A percentile compares a stretch with the other conserved stretches of the same genome.
Evolutionary conservation across 1,284 basidiomycete genomes (phyloP).

Genomic region (Marasmius sp.): DNA sequence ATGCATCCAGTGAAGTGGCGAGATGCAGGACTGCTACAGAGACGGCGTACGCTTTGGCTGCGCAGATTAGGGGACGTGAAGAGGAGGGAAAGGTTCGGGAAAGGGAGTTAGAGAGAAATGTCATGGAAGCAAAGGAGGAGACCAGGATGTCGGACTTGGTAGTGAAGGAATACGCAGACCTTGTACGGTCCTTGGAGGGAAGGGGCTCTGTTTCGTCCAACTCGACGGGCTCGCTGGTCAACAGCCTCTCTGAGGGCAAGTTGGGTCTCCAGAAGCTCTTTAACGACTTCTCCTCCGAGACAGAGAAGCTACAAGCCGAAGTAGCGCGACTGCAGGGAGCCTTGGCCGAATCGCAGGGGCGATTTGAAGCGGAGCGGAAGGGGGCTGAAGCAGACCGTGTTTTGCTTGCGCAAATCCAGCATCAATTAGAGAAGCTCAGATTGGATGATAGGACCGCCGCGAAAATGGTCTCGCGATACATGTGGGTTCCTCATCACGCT

Average conservation of each 20-base stretch:
- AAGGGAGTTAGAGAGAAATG: conserved; percentile 41
- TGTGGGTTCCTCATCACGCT: conserved; percentile 48
- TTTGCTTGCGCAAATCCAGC: conserved; percentile 45
- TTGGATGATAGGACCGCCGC: conserved; percentile 79
- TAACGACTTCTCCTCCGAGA: conserved; percentile 48
- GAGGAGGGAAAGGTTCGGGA: conserved; percentile 49
- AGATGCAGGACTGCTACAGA: conserved; percentile 46
- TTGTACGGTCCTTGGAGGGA: conserved; percentile 62
- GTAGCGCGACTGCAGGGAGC: conserved; percentile 46
- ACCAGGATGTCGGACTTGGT: conserved; percentile 60
- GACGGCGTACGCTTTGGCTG: conserved; percentile 51
- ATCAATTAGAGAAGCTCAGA: conserved; percentile 59
- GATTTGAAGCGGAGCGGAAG: conserved; percentile 48
- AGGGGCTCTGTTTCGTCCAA: conserved; percentile 19
- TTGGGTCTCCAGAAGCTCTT: conserved; percentile 48
- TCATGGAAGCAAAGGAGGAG: conserved; percentile 53
- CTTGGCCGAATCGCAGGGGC: conserved; percentile 39
- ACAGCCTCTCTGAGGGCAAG: conserved; percentile 49
- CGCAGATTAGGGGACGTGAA: conserved; percentile 48
- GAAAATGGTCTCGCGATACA: conserved; percentile 86
- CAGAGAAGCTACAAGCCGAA: conserved; percentile 45
- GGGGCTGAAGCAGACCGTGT: conserved; percentile 40
- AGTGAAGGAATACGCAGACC: conserved; percentile 67
- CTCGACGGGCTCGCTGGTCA: conserved; percentile 28
- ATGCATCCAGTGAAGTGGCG: conserved; percentile 40